A percentile compares a stretch with the other conserved stretches of the same genome.
phyloP scores from a whole-genome alignment of 2,329 filamentous ascomycete genomes.

The Pseudogymnoascus sp. region DNA sequence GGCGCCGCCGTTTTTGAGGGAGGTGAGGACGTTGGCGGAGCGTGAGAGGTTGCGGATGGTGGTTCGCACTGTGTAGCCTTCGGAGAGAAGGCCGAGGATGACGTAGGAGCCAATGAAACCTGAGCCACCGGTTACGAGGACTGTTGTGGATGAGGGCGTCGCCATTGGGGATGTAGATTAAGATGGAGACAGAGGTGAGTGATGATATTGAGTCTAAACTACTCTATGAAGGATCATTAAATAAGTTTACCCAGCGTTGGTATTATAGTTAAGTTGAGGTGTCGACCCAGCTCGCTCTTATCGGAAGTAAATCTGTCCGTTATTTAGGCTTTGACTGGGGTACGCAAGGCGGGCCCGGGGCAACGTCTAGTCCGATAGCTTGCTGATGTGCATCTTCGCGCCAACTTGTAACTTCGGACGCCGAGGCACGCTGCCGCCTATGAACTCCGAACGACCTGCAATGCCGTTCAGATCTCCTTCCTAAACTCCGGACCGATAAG shows the following conservation, averaged over 20 bases:
- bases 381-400: not conserved
- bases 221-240: not conserved
- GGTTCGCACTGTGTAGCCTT: conserved; percentile 24
- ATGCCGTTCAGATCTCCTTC: conserved; percentile 19
- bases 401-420: conserved; percentile 17
- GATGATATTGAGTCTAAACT: not conserved
- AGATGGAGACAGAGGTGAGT: not conserved
- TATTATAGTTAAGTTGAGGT: not conserved
- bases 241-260: not conserved
- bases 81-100: conserved; percentile 21
- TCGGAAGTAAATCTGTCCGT: not conserved
- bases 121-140: conserved; percentile 26
- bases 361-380: not conserved
- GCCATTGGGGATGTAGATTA: not conserved
- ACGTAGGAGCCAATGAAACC: conserved; percentile 26
- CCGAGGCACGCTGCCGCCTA: conserved; percentile 23
- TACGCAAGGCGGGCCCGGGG: not conserved
- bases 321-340: not conserved
- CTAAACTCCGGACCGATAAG: conserved; percentile 24
- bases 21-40: conserved; percentile 18
- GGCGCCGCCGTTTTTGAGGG: conserved; percentile 20
- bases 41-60: conserved; percentile 22
- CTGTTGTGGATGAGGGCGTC: conserved; percentile 10
- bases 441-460: conserved; percentile 21
- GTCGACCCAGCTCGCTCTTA: not conserved